These are phyloP conservation scores for Eucalyptus globulus DNA, from an alignment of 345 rosid genomes.

Conservation along the genomic window DNA sequence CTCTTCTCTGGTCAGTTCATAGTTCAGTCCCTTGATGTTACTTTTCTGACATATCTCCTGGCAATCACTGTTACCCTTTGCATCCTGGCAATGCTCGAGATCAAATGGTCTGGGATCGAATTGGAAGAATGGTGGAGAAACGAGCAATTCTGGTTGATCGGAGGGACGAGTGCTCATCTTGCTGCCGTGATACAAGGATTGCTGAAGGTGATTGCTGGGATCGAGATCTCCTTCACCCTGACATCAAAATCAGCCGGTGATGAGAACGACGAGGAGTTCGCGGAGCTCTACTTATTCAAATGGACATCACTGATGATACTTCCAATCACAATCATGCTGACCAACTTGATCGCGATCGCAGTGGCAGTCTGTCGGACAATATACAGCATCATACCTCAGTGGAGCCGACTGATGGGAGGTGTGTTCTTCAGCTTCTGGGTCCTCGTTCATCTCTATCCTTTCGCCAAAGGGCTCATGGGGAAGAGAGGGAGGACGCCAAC, in stretches of 20 bases:
- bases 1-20: conserved; percentile 12
- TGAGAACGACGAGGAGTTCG: conserved; percentile 2
- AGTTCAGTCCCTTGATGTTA: conserved; percentile 1
- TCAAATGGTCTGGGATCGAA: conserved; percentile 13
- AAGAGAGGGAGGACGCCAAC: conserved; percentile 17
- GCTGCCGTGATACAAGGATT: conserved; percentile 6
- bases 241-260: conserved; percentile 6
- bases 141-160: conserved; percentile 11
- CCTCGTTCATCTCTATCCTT: conserved; percentile 15
- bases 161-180: conserved; percentile 10
- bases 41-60: conserved; percentile 6
- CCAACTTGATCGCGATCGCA: conserved; percentile 11
- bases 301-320: conserved; percentile 21
- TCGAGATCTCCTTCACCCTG: conserved; percentile 6
- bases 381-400: conserved; percentile 10
- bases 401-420: conserved; percentile 17
- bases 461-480: conserved; percentile 22
- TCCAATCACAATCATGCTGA: conserved; percentile 16
- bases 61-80: conserved; percentile 7
- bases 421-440: conserved; percentile 25
- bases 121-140: conserved; percentile 16
- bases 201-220: conserved; percentile 3
- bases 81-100: conserved; percentile 12
- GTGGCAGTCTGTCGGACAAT: conserved; percentile 7
- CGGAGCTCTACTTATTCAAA: conserved; percentile 10